Conservation (phyloP, 768 basidiomycete species). For the Psilocybe sp. region DNA sequence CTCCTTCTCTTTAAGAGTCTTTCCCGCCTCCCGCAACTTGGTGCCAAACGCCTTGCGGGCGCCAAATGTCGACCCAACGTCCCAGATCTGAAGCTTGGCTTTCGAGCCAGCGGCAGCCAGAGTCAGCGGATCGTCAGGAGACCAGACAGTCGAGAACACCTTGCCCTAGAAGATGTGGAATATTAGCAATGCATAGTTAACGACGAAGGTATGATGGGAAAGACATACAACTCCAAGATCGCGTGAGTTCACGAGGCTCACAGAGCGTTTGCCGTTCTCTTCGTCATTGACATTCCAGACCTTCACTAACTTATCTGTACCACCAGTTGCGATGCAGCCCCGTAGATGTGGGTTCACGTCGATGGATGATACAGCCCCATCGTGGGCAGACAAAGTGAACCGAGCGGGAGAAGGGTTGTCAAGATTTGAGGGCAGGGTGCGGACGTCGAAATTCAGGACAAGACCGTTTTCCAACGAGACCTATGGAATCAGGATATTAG, state of each 20-base stretch:
- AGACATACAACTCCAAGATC: constrained; percentile 85
- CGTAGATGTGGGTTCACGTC: constrained; percentile 89
- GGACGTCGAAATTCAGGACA: constrained; percentile 88
- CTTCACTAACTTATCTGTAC: constrained; percentile 93
- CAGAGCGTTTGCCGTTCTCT: constrained; percentile 55
- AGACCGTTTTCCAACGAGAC: constrained; percentile 94
- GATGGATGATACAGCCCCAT: constrained; percentile 83
- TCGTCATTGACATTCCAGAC: constrained; percentile 89
- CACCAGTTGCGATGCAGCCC: constrained; percentile 92
- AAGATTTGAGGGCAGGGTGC: constrained; percentile 74
- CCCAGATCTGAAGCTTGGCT: constrained; percentile 95
- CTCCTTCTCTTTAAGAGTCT: constrained; percentile 60
- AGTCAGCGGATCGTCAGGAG: constrained; percentile 92
- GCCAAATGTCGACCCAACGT: constrained; percentile 80
- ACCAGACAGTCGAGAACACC: constrained; percentile 89
- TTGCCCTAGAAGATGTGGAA: constrained; percentile 65
- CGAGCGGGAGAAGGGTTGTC: constrained; percentile 62
- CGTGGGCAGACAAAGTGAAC: constrained; percentile 92
- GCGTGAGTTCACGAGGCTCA: constrained; percentile 81
- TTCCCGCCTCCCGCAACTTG: constrained; percentile 74
- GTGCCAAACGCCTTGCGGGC: constrained; percentile 80
- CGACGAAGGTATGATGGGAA: not conserved
- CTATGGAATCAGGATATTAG: constrained; percentile 34
- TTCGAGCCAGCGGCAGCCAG: constrained; percentile 93
- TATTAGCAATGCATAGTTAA: not conserved